Conservation (phyloP, 768 basidiomycete genomes). For the Podaxis sp. region DNA sequence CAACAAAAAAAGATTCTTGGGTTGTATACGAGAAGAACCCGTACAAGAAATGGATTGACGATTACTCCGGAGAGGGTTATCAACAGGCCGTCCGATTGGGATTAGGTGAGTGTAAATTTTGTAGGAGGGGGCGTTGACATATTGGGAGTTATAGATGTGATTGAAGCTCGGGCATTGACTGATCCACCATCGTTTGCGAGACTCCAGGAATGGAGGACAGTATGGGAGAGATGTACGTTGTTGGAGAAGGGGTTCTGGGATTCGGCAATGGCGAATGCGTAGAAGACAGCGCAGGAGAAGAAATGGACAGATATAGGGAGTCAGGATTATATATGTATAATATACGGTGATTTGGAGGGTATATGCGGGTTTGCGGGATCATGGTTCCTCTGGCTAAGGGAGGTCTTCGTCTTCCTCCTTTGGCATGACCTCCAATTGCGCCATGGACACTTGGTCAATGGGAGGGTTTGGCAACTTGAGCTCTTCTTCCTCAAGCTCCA, state of each 20-base stretch:
- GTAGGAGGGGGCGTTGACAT: not conserved
- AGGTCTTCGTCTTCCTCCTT: slow-evolving; percentile 9
- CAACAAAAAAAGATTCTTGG: slow-evolving; percentile 46
- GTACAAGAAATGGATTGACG: slow-evolving; percentile 76
- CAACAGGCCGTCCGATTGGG: slow-evolving; percentile 73
- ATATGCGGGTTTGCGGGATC: not conserved
- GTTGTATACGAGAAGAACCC: slow-evolving; percentile 66
- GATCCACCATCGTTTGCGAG: slow-evolving; percentile 64
- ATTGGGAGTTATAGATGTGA: slow-evolving; percentile 48
- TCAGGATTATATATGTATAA: slow-evolving; percentile 8
- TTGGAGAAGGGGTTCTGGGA: slow-evolving; percentile 93
- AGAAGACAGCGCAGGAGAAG: not conserved
- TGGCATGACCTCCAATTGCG: slow-evolving; percentile 3
- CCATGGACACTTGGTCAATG: slow-evolving; percentile 8
- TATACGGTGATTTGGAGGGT: slow-evolving; percentile 1
- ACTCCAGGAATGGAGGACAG: slow-evolving; percentile 62
- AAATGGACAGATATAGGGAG: not conserved
- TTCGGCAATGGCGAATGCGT: slow-evolving; percentile 39
- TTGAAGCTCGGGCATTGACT: slow-evolving; percentile 62
- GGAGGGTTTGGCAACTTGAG: slow-evolving; percentile 9
- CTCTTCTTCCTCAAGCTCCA: slow-evolving; percentile 30
- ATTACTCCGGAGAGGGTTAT: slow-evolving; percentile 72
- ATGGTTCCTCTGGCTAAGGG: not conserved
- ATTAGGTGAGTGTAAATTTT: slow-evolving; percentile 53
- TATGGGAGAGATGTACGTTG: slow-evolving; percentile 75